phyloP scores from a whole-genome alignment of 768 basidiomycete genomes.

The Tulasnella sp. region DNA sequence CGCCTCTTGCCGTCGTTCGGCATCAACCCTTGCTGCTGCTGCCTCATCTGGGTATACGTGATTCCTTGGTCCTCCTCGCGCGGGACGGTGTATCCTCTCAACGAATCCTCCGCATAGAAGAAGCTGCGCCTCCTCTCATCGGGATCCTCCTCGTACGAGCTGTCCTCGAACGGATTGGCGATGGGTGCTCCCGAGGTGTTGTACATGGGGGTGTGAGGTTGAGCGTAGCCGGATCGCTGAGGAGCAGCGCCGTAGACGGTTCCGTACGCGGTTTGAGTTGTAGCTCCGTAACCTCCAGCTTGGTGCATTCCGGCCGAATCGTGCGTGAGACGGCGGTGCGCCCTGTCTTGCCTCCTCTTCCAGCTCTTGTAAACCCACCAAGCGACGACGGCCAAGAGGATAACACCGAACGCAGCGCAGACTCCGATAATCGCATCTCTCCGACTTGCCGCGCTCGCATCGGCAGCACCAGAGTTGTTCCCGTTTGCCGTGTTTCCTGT shows the following conservation, averaged over 20 bases:
- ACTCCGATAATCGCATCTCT: slow-evolving; percentile 91
- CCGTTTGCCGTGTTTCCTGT: slow-evolving; percentile 32
- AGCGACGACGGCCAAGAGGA: slow-evolving; percentile 66
- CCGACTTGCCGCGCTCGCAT: slow-evolving; percentile 40
- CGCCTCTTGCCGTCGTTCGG: slow-evolving; percentile 38
- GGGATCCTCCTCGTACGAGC: slow-evolving; percentile 13
- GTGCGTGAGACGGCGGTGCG: slow-evolving; percentile 62
- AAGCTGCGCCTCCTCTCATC: slow-evolving; percentile 48
- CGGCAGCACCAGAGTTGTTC: slow-evolving; percentile 32
- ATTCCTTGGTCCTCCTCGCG: slow-evolving; percentile 38
- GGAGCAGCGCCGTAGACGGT: not conserved
- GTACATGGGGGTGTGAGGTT: not conserved
- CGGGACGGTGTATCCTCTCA: slow-evolving; percentile 51
- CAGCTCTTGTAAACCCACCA: slow-evolving; percentile 69
- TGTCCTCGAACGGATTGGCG: slow-evolving; percentile 23
- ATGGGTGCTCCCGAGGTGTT: not conserved
- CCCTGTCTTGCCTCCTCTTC: slow-evolving; percentile 62
- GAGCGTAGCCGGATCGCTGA: slow-evolving; percentile 7
- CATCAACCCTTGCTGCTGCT: slow-evolving; percentile 39
- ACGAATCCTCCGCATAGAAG: slow-evolving; percentile 82
- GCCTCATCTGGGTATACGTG: slow-evolving; percentile 37
- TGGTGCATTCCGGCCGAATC: slow-evolving; percentile 28
- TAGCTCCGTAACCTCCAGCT: slow-evolving; percentile 28
- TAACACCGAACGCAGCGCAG: slow-evolving; percentile 72
- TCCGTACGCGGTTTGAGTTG: slow-evolving; percentile 41